Conservation (phyloP, 2,329 filamentous ascomycete genomes). For the Ophiostoma ulmi region DNA sequence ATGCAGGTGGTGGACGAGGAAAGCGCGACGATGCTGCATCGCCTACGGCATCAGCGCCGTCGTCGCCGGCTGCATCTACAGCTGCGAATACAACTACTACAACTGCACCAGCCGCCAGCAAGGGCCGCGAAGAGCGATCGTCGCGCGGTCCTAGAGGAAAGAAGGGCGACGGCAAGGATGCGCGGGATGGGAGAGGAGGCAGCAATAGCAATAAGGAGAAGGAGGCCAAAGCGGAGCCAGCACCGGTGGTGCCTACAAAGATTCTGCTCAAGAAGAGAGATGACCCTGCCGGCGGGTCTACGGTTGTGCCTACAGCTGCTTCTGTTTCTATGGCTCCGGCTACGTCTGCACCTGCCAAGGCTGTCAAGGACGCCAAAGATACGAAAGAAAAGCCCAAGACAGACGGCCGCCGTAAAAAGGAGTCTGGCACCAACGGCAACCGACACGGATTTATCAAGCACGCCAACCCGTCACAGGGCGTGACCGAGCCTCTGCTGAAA, state of each 20-base stretch:
- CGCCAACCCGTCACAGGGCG: constrained; percentile 82
- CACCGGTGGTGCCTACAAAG: constrained; percentile 29
- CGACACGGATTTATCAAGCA: constrained; percentile 72
- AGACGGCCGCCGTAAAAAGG: neutral
- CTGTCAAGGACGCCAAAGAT: neutral
- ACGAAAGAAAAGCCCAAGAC: neutral
- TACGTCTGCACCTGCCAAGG: neutral
- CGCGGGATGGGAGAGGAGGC: constrained; percentile 1
- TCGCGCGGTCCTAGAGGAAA: constrained; percentile 28
- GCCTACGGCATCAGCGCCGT: neutral
- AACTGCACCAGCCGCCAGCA: neutral
- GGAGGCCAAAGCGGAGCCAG: neutral
- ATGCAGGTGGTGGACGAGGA: neutral
- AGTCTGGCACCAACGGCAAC: constrained; percentile 43
- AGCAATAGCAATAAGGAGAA: neutral
- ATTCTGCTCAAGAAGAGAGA: constrained; percentile 40
- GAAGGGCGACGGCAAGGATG: constrained; percentile 26
- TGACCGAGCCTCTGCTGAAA: constrained; percentile 75
- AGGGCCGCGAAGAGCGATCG: constrained; percentile 21
- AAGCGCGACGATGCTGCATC: neutral
- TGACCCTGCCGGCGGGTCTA: constrained; percentile 27
- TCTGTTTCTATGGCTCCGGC: neutral
- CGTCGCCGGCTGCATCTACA: neutral
- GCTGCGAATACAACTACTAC: neutral
- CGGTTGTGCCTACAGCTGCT: constrained; percentile 23